Base-by-base conservation (phyloP, 371 early-diverging fungal genomes). In the Massospora cicadina region DNA sequence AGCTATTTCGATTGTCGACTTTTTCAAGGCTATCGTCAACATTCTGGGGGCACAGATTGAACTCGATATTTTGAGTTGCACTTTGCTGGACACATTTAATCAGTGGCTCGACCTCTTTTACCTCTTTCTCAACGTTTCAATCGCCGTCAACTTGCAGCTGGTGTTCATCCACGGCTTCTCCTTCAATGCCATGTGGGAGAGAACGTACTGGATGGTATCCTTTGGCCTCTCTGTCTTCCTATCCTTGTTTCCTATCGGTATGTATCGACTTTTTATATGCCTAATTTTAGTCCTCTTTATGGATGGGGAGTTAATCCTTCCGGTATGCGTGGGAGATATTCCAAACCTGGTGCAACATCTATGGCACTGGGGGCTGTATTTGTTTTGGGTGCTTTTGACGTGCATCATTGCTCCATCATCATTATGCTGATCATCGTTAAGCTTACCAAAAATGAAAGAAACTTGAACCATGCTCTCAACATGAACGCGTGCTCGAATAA, bases 141-240 rank as follows among this genome's bases (percentile, higher is more conserved):
- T 63, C 21, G 63, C 55, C 23, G 53, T 54, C 27, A 63, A 63
- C 28, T 25, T 63, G n/a, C 63, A 63, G 2, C 55, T 63, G 3
- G 55, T 63, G 21, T 63, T 63, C 29, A 24, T 63, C 5, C 10
- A 54, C 13, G 30, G 55, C 2, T 27, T 54, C 5, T 13, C 23
- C 3, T 54, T 63, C 55, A 63, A 53, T 26, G 26, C 54, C 23
- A 54, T 23, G 30, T 54, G 54, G 54, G 63, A 63, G 28, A 24
- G 29, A n/a, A 5, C 26, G 1, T 63, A 63, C 55, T 63, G 63
- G 63, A 17, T 31, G 21, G 63, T 31, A 23, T 29, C 63, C 1
- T 23, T 63, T 17, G 24, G 21, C 10, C 27, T 63, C 1, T 1
- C 54, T n/a, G 13, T 26, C 27, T 21, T 63, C 10, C 24, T 63